Conservation (phyloP, 2,329 filamentous ascomycete species). For the Neurospora sp. region DNA sequence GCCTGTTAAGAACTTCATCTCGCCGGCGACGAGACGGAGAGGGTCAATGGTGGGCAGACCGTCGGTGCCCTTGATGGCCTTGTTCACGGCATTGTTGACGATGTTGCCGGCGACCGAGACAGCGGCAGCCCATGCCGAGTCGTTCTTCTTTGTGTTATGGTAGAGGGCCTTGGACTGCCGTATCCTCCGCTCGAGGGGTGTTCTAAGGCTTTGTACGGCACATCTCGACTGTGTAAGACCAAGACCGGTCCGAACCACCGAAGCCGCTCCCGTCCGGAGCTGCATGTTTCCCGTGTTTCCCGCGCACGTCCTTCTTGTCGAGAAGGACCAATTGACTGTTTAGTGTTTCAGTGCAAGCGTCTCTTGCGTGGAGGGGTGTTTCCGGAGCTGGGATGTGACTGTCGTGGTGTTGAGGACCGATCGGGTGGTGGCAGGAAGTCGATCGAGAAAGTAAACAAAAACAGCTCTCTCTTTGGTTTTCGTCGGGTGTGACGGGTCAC, state of each 20-base stretch:
- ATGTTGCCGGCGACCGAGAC: constrained; percentile 62
- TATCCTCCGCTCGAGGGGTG: constrained; percentile 25
- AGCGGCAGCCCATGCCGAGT: constrained; percentile 67
- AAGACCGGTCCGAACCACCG: constrained; percentile 30
- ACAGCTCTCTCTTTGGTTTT: neutral
- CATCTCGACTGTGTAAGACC: constrained; percentile 28
- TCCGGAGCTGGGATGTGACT: constrained; percentile 5
- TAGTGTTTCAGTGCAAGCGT: constrained; percentile 5
- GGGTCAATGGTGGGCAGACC: constrained; percentile 75
- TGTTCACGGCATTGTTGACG: constrained; percentile 56
- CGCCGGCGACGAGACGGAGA: constrained; percentile 81
- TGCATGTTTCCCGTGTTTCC: constrained; percentile 32
- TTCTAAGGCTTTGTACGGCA: constrained; percentile 6
- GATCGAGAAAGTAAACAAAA: neutral
- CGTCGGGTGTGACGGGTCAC: neutral
- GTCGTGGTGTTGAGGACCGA: neutral
- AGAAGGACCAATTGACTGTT: constrained; percentile 23
- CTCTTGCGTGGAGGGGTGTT: constrained; percentile 3
- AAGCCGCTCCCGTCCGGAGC: constrained; percentile 41
- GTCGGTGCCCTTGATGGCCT: constrained; percentile 41
- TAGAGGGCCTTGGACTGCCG: constrained; percentile 26
- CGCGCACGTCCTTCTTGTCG: constrained; percentile 16
- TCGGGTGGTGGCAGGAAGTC: neutral
- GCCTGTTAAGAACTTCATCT: constrained; percentile 91
- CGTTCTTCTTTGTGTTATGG: constrained; percentile 34